Conservation (phyloP, 1,284 basidiomycete genomes). For the Cystobasidium pallidum region DNA sequence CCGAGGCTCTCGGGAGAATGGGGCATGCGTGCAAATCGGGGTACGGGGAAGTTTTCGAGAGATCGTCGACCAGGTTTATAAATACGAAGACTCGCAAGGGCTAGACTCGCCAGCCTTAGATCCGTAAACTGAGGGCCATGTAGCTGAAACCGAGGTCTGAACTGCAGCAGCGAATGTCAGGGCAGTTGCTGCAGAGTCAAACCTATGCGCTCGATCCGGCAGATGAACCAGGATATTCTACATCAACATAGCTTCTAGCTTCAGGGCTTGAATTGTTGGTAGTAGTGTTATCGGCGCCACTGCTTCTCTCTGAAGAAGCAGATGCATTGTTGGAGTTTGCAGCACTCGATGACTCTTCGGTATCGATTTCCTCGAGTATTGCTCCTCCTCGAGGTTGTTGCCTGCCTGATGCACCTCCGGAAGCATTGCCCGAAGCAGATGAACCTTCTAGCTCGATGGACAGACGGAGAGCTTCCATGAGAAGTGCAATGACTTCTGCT, state of each 20-base stretch:
- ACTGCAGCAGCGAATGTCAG: no score
- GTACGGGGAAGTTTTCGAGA: no score
- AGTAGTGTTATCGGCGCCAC: background rate
- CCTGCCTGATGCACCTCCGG: background rate
- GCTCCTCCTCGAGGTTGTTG: slow-evolving; percentile 22
- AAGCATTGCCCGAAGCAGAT: background rate
- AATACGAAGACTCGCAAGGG: no score
- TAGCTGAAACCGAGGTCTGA: no score
- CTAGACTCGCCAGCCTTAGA: no score
- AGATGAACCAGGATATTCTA: slow-evolving; percentile 24
- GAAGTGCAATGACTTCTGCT: slow-evolving; percentile 80
- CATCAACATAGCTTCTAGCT: slow-evolving; percentile 35
- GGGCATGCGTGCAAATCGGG: no score
- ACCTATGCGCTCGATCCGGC: slow-evolving; percentile 6
- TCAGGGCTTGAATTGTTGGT: slow-evolving; percentile 14
- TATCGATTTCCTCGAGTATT: slow-evolving; percentile 12
- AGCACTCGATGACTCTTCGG: slow-evolving; percentile 7
- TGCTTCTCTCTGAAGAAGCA: background rate
- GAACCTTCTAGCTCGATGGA: slow-evolving; percentile 27
- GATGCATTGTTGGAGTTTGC: background rate
- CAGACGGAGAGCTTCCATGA: slow-evolving; percentile 66
- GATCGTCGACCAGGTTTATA: no score
- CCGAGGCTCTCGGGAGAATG: no score
- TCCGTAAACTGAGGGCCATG: no score
- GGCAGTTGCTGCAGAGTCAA: no score